These are phyloP conservation scores for Colletotrichum navitas DNA, from an alignment of 2,329 filamentous ascomycete species.

Conservation along the genomic window DNA sequence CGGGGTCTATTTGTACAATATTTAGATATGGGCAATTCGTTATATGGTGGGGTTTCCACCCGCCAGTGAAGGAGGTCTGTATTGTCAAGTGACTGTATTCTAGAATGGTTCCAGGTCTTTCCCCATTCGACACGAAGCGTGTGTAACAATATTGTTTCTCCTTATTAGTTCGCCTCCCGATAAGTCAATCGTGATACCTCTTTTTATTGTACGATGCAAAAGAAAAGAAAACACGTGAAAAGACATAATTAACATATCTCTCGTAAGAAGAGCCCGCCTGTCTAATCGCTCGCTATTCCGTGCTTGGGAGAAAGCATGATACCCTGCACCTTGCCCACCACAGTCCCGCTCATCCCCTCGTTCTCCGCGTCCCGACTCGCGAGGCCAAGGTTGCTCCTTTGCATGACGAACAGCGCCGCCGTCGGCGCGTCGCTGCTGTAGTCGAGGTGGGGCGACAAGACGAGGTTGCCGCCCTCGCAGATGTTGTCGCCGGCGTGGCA, in stretches of 20 bases:
- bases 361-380: constrained; percentile 45
- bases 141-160: constrained; percentile 10
- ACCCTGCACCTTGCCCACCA: constrained; percentile 41
- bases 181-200: neutral
- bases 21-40: constrained; percentile 3
- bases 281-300: constrained; percentile 16
- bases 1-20: constrained; percentile 14
- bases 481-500: constrained; percentile 49
- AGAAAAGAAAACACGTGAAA: neutral
- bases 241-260: neutral
- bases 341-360: constrained; percentile 44
- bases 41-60: neutral
- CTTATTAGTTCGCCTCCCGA: neutral
- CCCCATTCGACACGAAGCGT: too few species aligned
- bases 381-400: constrained; percentile 45
- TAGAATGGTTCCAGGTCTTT: neutral
- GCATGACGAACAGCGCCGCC: constrained; percentile 44
- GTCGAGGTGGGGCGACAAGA: constrained; percentile 38
- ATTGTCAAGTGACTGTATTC: constrained; percentile 15
- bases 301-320: constrained; percentile 22
- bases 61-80: neutral
- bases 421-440: constrained; percentile 42
- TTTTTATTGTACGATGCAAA: neutral
- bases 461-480: constrained; percentile 44
- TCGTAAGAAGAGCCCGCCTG: neutral